Evolutionary conservation across 305 asterid species (phyloP), one percentile per base, ranked within the genome.

Genomic region (Fraxinus angustifolia): DNA sequence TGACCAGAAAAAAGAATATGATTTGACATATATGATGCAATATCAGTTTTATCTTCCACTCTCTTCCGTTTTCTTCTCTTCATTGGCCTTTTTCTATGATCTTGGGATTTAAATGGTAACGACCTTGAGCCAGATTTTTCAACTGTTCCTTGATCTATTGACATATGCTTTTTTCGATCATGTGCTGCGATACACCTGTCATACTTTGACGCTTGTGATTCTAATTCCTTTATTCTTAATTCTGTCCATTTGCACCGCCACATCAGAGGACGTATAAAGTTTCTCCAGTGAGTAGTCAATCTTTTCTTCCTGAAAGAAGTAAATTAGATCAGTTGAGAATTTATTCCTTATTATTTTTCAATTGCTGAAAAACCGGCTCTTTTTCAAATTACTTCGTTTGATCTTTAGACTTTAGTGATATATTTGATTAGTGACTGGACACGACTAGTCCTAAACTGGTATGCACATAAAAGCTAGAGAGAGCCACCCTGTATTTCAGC

Each of bases 181-280:
- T 79, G 83, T 80, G 83, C 82, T 77, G 91, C 80, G 81, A 88
- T 78, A 80, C 83, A 85, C 77, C 88, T 84, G 21, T 79, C 84
- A 77, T 94, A 92, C 77, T 85, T 93, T 70, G 91, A 87, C 79
- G 93, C 93, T 83, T 83, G 92, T 26, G 88, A 90, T 83, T 92
- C 92, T 56, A 92, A 84, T 77, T 90, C 92, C 87, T 91, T 95
- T 84, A 92, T 86, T 88, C 85, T 90, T 84, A 95, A 77, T 84
- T 93, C 99, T 36, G 92, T 81, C 98, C 98, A 95, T 86, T 92
- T 93, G 90, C 98, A 90, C 80, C 99, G 88, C 99, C 99, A 93
- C 97, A 92, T 92, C 67, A 95, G 78, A 86, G 97, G 97, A 65
- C 84, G 92, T 86, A 95, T 87, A 85, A 85, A 92, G 87, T 87